These are phyloP conservation scores for Pseudogymnoascus sp. DNA, from an alignment of 2,329 filamentous ascomycete genomes.

Conservation along the genomic window DNA sequence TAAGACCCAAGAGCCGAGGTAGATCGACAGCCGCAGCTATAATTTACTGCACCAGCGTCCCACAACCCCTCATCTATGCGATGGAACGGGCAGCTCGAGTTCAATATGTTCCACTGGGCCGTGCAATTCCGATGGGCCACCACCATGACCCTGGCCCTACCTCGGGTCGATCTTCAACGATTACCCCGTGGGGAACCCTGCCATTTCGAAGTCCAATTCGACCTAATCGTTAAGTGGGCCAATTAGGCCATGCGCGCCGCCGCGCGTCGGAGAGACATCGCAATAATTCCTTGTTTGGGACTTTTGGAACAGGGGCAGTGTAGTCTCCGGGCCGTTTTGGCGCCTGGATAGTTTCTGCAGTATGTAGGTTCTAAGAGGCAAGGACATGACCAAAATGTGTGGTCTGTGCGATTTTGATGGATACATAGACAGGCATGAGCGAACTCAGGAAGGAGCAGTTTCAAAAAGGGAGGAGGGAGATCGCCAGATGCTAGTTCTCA, in stretches of 20 bases:
- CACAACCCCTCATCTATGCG: not conserved
- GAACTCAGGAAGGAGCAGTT: not conserved
- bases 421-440: not conserved
- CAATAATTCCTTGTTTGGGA: not conserved
- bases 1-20: not conserved
- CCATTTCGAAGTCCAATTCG: not conserved
- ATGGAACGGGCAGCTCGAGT: not conserved
- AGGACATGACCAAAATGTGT: not conserved
- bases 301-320: not conserved
- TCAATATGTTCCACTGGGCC: not conserved
- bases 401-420: not conserved
- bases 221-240: not conserved
- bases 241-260: not conserved
- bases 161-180: not conserved
- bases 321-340: not conserved
- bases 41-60: not conserved
- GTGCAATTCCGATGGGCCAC: not conserved
- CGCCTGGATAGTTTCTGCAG: not conserved
- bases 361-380: not conserved
- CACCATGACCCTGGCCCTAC: not conserved
- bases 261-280: not conserved
- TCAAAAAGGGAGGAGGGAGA: conserved; percentile 2
- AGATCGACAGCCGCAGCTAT: not conserved
- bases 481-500: not conserved
- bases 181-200: conserved; percentile 1